phyloP scores from a whole-genome alignment of 2,329 filamentous ascomycete genomes.

The Ilyonectria robusta region DNA sequence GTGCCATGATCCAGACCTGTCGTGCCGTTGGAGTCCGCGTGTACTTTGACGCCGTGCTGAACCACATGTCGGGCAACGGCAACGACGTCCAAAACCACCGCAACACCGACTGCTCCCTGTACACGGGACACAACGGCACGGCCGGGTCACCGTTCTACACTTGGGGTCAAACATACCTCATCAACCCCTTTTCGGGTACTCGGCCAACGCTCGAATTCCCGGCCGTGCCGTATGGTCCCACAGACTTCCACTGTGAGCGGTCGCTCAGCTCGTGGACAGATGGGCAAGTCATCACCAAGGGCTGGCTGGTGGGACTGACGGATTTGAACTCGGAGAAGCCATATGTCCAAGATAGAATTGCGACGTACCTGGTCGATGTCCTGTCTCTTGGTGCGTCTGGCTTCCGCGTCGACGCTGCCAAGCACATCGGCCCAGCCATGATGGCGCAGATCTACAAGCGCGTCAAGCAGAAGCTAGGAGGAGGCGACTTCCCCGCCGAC shows the following conservation, averaged over 20 bases:
- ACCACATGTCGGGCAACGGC: slow-evolving; percentile 17
- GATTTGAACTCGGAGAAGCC: slow-evolving; percentile 15
- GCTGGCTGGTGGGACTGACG: slow-evolving; percentile 15
- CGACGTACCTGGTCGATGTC: slow-evolving; percentile 15
- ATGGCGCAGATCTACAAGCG: slow-evolving; percentile 19
- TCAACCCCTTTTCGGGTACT: slow-evolving; percentile 11
- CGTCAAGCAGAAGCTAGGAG: slow-evolving; percentile 12
- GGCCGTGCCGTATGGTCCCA: slow-evolving; percentile 10
- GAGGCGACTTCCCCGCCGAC: slow-evolving; percentile 6
- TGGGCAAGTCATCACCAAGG: slow-evolving; percentile 16
- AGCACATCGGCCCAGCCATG: slow-evolving; percentile 17
- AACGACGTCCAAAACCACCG: slow-evolving; percentile 15
- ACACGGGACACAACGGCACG: slow-evolving; percentile 11
- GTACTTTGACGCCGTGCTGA: slow-evolving; percentile 10
- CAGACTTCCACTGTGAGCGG: slow-evolving; percentile 13
- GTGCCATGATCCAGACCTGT: slow-evolving; percentile 12
- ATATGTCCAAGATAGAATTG: slow-evolving; percentile 15
- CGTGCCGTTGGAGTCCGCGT: slow-evolving; percentile 13
- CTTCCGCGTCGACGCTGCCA: slow-evolving; percentile 13
- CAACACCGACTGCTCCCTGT: slow-evolving; percentile 15
- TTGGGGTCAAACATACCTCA: slow-evolving; percentile 13
- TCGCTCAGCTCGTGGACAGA: slow-evolving; percentile 17
- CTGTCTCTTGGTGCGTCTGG: slow-evolving; percentile 12
- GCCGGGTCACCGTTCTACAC: slow-evolving; percentile 14
- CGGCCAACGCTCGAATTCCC: slow-evolving; percentile 13